Conservation (phyloP, 257 asterid species). For the Solanum medicagineum region DNA sequence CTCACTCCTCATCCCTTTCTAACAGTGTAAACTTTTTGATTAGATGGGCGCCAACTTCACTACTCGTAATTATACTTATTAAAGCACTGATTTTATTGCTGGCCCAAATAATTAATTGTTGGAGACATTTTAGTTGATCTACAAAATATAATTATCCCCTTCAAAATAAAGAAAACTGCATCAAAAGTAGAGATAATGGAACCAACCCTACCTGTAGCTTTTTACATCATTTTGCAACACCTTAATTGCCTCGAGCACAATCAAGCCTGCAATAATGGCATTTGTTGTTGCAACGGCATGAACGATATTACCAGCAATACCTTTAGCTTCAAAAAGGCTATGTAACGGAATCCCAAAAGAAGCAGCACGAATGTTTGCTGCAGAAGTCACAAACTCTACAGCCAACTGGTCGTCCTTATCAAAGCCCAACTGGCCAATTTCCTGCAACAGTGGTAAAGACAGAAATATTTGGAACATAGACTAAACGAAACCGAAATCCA, state of each 20-base stretch:
- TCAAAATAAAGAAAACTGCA: background rate
- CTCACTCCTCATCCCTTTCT: background rate
- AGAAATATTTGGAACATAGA: background rate
- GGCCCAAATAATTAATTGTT: background rate
- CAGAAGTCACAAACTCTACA: conserved; percentile 95
- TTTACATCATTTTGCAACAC: conserved; percentile 63
- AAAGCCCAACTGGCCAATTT: conserved; percentile 79
- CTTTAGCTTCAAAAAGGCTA: conserved; percentile 96
- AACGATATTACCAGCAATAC: conserved; percentile 95
- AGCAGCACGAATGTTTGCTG: conserved; percentile 97
- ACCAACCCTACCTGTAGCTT: conserved; percentile 49
- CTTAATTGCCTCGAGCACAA: conserved; percentile 94
- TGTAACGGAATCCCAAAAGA: conserved; percentile 94
- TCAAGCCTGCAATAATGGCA: conserved; percentile 92
- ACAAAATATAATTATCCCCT: background rate
- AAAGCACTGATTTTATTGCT: background rate
- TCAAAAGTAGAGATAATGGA: background rate
- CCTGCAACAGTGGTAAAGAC: conserved; percentile 32
- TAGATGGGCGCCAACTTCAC: background rate
- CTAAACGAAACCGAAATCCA: background rate
- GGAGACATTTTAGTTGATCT: background rate
- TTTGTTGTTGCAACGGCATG: conserved; percentile 99
- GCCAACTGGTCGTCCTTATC: conserved; percentile 99
- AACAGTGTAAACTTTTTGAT: background rate
- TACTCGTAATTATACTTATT: background rate